Conservation (phyloP, 2,329 filamentous ascomycete species). For the Fonsecaea pedrosoi region DNA sequence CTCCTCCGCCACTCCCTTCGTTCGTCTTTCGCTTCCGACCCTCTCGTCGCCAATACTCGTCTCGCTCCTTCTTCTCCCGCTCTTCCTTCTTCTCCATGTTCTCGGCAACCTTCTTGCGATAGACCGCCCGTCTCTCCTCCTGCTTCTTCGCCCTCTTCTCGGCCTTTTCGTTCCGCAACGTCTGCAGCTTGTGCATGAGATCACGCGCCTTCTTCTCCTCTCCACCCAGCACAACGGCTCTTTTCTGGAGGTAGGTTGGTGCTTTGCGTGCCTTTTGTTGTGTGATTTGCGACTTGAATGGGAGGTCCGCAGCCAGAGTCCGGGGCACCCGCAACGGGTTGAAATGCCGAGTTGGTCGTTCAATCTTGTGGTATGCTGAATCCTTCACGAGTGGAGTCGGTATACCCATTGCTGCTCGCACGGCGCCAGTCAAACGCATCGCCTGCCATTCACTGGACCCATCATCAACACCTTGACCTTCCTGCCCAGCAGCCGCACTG, state of each 20-base stretch:
- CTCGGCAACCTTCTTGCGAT: conserved; percentile 82
- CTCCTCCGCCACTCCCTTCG: conserved; percentile 59
- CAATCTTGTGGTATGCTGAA: conserved; percentile 76
- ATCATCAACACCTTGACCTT: conserved; percentile 39
- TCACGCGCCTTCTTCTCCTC: conserved; percentile 90
- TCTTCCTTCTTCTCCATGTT: conserved; percentile 83
- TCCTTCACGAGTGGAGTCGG: conserved; percentile 81
- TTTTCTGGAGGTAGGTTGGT: conserved; percentile 91
- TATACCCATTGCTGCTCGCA: conserved; percentile 77
- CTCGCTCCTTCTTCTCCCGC: conserved; percentile 86
- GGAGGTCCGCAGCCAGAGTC: conserved; percentile 74
- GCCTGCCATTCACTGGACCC: conserved; percentile 70
- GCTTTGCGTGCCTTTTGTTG: conserved; percentile 79
- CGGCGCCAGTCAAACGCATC: conserved; percentile 93
- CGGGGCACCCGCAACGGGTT: conserved; percentile 65
- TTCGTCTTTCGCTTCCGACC: conserved; percentile 75
- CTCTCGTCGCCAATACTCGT: conserved; percentile 92
- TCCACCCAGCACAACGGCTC: conserved; percentile 81
- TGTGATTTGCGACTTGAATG: conserved; percentile 90
- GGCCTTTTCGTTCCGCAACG: conserved; percentile 86
- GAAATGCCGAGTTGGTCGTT: conserved; percentile 71
- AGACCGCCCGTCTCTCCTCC: conserved; percentile 81
- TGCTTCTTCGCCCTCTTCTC: conserved; percentile 84
- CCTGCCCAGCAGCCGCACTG: conserved; percentile 28
- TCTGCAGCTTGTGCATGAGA: conserved; percentile 90